Conservation (phyloP, 2,329 filamentous ascomycete genomes). For the Fusarium albosuccineum region DNA sequence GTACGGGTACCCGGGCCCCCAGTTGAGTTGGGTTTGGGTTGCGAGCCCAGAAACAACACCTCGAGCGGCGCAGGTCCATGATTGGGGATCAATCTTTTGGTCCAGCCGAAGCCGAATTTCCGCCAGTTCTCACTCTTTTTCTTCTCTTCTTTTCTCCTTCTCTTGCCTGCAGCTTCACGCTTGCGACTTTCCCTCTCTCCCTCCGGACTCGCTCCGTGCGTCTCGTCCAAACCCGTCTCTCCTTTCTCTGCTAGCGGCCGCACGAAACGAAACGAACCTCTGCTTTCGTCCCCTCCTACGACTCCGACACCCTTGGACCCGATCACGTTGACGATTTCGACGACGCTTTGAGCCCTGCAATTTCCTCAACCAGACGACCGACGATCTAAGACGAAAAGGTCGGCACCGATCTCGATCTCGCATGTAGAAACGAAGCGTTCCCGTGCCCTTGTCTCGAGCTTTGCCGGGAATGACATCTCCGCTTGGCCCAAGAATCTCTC, state of each 20-base stretch:
- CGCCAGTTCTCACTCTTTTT: conserved; percentile 25
- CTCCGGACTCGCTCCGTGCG: conserved; percentile 19
- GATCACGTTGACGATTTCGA: conserved; percentile 36
- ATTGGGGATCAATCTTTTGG: conserved; percentile 40
- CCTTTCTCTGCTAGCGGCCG: conserved; percentile 34
- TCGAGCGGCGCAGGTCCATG: conserved; percentile 34
- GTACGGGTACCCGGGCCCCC: conserved; percentile 14
- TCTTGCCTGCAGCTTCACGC: conserved; percentile 25
- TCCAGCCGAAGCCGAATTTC: conserved; percentile 30
- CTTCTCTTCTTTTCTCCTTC: conserved; percentile 6
- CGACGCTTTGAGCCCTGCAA: conserved; percentile 11
- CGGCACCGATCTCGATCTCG: conserved; percentile 31
- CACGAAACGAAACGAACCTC: conserved; percentile 39
- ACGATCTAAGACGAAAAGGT: conserved; percentile 4
- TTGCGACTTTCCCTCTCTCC: neutral
- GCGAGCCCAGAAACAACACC: conserved; percentile 35
- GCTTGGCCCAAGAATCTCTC: conserved; percentile 33
- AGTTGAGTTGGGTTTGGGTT: conserved; percentile 35
- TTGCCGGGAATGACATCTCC: conserved; percentile 47
- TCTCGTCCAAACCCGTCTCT: conserved; percentile 30
- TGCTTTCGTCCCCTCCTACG: conserved; percentile 16
- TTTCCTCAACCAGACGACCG: conserved; percentile 13
- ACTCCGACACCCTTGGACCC: conserved; percentile 12
- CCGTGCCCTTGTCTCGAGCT: conserved; percentile 36
- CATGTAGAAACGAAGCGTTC: conserved; percentile 41